phyloP scores from a whole-genome alignment of 306 rosid genomes.

The Aeschynomene evenia region DNA sequence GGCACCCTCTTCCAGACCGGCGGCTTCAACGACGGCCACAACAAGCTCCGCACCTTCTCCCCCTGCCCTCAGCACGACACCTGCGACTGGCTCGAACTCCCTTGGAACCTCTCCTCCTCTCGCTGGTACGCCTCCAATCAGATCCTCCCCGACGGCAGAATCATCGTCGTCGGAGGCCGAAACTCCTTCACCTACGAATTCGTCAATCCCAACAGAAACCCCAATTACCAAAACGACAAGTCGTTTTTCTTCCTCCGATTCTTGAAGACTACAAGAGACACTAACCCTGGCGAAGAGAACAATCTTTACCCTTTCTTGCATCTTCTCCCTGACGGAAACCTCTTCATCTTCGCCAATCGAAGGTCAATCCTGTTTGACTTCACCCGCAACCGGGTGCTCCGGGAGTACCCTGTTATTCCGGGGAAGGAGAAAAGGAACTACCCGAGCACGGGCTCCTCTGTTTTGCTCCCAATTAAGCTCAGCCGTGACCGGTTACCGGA shows the following conservation, averaged over 20 bases:
- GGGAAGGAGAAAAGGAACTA: conserved; percentile 59
- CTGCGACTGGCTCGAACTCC: conserved; percentile 62
- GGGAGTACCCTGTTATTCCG: conserved; percentile 48
- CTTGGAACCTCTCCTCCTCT: not conserved
- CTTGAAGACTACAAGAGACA: conserved; percentile 56
- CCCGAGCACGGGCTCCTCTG: conserved; percentile 85
- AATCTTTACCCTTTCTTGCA: conserved; percentile 89
- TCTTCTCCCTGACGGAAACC: conserved; percentile 66
- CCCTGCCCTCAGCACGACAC: conserved; percentile 38
- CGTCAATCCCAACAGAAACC: conserved; percentile 40
- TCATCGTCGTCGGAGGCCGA: conserved; percentile 65
- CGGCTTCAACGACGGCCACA: conserved; percentile 61
- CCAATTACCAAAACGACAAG: not conserved
- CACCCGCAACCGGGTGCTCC: conserved; percentile 27
- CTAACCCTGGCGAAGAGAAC: conserved; percentile 50
- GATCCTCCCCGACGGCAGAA: conserved; percentile 53
- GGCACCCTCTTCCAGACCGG: conserved; percentile 75
- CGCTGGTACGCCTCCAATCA: conserved; percentile 82
- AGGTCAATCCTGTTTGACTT: conserved; percentile 55
- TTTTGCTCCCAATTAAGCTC: conserved; percentile 52
- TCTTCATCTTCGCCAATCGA: conserved; percentile 71
- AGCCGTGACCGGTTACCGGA: conserved; percentile 24
- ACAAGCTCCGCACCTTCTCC: conserved; percentile 44
- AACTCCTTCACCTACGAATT: conserved; percentile 56
- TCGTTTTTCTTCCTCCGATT: conserved; percentile 36